Conservation (phyloP, 176 grass and related monocot species). For the Hyparrhenia diplandra region DNA sequence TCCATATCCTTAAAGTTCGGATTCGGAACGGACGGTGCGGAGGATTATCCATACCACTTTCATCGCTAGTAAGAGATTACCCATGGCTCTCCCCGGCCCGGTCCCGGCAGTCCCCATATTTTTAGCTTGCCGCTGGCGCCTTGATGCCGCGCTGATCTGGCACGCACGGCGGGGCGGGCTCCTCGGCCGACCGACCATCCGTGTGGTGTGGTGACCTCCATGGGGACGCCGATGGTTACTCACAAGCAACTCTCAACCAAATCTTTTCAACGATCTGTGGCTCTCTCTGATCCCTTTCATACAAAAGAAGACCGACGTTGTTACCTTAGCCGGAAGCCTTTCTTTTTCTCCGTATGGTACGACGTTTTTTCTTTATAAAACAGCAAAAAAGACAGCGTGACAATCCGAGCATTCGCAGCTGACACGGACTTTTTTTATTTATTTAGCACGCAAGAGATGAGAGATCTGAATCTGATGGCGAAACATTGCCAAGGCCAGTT, state of each 20-base stretch:
- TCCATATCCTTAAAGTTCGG: too few relatives aligned
- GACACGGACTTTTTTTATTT: too few relatives aligned
- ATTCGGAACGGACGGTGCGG: too few relatives aligned
- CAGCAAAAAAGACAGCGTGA: too few relatives aligned
- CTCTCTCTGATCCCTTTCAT: background rate
- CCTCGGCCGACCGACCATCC: background rate
- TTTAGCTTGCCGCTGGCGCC: slow-evolving; percentile 3
- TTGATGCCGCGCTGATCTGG: background rate
- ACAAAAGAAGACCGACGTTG: background rate
- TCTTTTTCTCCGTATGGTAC: too few relatives aligned
- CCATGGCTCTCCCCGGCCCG: background rate
- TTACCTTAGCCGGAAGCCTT: too few relatives aligned
- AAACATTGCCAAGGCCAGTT: background rate
- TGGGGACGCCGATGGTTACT: background rate
- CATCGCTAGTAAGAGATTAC: too few relatives aligned
- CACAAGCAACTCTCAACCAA: background rate
- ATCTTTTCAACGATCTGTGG: background rate
- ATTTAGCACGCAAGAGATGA: background rate
- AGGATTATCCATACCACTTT: too few relatives aligned
- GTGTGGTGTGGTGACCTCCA: background rate
- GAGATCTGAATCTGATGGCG: too few relatives aligned
- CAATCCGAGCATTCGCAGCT: too few relatives aligned
- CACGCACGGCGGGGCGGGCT: background rate
- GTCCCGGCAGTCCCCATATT: background rate
- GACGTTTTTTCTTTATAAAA: too few relatives aligned